These are phyloP conservation scores for Solanum clarkiae DNA, from an alignment of 257 asterid genomes.

Conservation along the genomic window DNA sequence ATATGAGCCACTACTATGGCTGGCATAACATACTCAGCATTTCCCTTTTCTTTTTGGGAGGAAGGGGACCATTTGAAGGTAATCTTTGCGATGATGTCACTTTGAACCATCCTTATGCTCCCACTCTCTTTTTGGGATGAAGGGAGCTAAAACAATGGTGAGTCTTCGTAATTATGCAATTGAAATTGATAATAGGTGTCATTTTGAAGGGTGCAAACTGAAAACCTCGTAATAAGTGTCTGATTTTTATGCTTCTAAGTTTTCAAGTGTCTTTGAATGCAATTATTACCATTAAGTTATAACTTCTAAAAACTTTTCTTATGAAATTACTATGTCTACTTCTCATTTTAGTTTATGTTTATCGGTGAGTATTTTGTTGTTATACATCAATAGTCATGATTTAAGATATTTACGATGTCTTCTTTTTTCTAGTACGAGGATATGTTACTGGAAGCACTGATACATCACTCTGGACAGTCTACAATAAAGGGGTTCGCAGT, in stretches of 20 bases:
- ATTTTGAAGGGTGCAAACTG: background rate
- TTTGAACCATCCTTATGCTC: background rate
- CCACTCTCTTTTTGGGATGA: background rate
- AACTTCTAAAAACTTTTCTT: background rate
- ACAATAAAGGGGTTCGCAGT: constrained; percentile 61
- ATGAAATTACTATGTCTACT: background rate
- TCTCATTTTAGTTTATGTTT: background rate
- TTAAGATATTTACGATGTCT: background rate
- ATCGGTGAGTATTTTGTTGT: background rate
- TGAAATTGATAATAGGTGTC: background rate
- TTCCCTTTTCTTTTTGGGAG: background rate
- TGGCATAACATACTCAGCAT: background rate
- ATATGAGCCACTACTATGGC: background rate
- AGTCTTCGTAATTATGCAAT: background rate
- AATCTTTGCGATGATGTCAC: background rate
- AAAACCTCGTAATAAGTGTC: background rate
- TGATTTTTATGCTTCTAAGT: background rate
- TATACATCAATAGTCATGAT: background rate
- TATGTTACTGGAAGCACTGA: constrained; percentile 96
- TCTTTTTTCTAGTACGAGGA: constrained; percentile 56
- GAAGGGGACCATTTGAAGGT: background rate
- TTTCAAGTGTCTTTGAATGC: background rate
- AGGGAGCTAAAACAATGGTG: background rate
- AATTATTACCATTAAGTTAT: background rate
- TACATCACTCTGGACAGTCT: constrained; percentile 94